Base-by-base conservation (phyloP, 768 basidiomycete species). In the Tricholoma saponaceum region DNA sequence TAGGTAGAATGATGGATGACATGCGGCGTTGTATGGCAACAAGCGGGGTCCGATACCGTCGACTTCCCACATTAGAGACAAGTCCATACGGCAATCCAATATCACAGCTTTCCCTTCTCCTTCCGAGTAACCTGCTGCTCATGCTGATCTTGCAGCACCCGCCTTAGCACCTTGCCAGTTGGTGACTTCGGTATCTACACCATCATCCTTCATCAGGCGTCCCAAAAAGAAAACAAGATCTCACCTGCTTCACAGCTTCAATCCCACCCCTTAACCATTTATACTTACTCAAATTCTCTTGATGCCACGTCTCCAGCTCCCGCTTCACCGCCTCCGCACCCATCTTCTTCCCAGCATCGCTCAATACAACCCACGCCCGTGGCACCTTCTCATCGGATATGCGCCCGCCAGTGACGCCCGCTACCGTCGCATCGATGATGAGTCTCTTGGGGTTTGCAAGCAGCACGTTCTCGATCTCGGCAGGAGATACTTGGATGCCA, bases 201-300 rank as follows among this genome's bases (percentile, higher is more conserved):
- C 30, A 32, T 32, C 30, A 8, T 4, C 30, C 30, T n/a, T 32
- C 30, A 32, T 3, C 30, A 32, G 7, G 30, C 7, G 30, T 4
- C 30, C 30, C 30, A 32, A 32, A 3, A 32, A 32, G 1, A 32
- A 32, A 3, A 32, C 7, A 32, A 32, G 12, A 32, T 70, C 81
- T 13, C 33, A 87, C 90, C 77, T 85, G 74, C 52, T 79, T 71
- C 5, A 91, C 79, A 20, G 88, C 67, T 60, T 84, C 81, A 16
- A 90, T 79, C 0, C 90, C 90, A 4, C 90, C 90, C 8, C 87
- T 73, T 52, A 91, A 63, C 83, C 87, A 88, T 68, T 92, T 92
- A 64, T 86, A 88, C 67, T 79, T 84, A 72, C 87, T 89, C 55
- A 92, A 69, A 58, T 81, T 79, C 68, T 80, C 74, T 58, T 79